phyloP scores from a whole-genome alignment of 2,329 filamentous ascomycete genomes.

The Aureobasidium zeae region DNA sequence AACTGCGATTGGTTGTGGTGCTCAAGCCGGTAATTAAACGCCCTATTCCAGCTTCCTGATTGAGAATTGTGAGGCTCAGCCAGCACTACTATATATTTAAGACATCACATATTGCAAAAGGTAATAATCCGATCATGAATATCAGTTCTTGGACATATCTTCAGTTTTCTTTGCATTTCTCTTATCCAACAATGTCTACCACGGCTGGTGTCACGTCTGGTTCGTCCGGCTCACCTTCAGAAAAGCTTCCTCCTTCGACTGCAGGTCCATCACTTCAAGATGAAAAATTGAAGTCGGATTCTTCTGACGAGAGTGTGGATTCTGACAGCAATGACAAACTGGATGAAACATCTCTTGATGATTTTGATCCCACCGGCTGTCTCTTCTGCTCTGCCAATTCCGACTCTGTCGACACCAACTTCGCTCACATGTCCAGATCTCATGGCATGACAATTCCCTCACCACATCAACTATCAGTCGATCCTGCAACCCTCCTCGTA shows the following conservation, averaged over 20 bases:
- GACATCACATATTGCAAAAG: too few relatives aligned
- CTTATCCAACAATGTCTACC: neutral
- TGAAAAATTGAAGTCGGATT: neutral
- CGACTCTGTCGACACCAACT: conserved; percentile 61
- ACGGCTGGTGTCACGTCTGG: neutral
- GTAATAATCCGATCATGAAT: too few relatives aligned
- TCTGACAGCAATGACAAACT: neutral
- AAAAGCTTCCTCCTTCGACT: neutral
- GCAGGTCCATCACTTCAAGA: neutral
- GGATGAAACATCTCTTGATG: neutral
- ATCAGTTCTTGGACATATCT: too few relatives aligned
- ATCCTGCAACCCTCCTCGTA: conserved; percentile 70
- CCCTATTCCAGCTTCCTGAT: too few relatives aligned
- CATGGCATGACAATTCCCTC: conserved; percentile 97
- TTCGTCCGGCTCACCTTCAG: neutral
- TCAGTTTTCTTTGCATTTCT: too few relatives aligned
- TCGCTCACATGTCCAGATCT: conserved; percentile 80
- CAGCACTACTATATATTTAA: too few relatives aligned
- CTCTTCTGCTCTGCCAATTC: conserved; percentile 89
- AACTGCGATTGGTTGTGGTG: too few relatives aligned
- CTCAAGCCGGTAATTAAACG: too few relatives aligned
- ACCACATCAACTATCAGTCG: conserved; percentile 62
- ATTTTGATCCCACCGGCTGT: conserved; percentile 42
- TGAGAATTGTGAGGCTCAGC: too few relatives aligned
- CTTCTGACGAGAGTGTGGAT: too few relatives aligned